Evolutionary conservation across 768 basidiomycete species (phyloP).

Genomic region (Mycena belliarum): DNA sequence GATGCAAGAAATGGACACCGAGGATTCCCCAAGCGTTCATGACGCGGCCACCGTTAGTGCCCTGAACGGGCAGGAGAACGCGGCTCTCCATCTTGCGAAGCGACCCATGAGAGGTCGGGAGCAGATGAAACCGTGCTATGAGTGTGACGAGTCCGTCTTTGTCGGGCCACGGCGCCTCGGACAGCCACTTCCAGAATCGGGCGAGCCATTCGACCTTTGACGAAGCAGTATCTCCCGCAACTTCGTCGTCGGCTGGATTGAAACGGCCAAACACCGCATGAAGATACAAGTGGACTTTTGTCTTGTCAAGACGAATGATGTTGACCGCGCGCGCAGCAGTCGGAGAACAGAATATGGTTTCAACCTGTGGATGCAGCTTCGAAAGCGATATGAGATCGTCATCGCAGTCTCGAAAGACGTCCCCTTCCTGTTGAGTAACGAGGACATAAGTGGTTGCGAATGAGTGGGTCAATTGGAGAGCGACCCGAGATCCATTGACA

Average conservation of each 20-base stretch:
- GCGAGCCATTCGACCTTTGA: conserved; percentile 26
- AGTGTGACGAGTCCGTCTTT: conserved; percentile 5
- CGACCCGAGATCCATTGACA: conserved; percentile 4
- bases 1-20: conserved; percentile 25
- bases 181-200: conserved; percentile 30
- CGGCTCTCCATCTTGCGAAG: conserved; percentile 14
- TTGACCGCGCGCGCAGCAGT: background rate
- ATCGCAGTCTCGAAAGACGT: conserved; percentile 13
- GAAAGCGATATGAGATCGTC: conserved; percentile 14
- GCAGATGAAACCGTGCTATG: conserved; percentile 16
- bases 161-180: conserved; percentile 3
- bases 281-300: conserved; percentile 21
- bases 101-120: conserved; percentile 20
- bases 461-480: background rate
- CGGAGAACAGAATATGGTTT: background rate
- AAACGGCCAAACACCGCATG: conserved; percentile 7
- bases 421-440: conserved; percentile 13
- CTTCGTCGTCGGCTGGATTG: conserved; percentile 16
- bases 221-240: background rate
- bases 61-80: conserved; percentile 8
- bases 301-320: conserved; percentile 1
- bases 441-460: background rate
- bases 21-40: conserved; percentile 14
- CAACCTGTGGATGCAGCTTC: conserved; percentile 1
- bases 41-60: background rate